Evolutionary conservation across 257 asterid species (phyloP), one percentile per base, ranked within the genome.

Genomic region (Salvia splendens): DNA sequence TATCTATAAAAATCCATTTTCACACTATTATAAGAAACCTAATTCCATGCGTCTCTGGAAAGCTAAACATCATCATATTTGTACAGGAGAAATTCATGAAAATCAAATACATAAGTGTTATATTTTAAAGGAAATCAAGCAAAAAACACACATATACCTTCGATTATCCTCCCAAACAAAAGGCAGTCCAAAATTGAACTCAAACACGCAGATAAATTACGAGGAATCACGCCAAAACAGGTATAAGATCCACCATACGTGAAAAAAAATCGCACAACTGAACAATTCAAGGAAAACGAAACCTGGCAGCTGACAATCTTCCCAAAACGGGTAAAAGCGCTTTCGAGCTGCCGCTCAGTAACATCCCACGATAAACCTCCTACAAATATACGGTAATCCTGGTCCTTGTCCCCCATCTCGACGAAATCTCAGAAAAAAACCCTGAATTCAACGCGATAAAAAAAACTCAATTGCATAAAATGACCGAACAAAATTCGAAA

Each of bases 341-440:
- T 83, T 72, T 93, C 96, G 5, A 93, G 97, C 91, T 90, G 97
- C 68, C 96, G 92, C 64, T 90, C 95, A 1, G 95, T 85, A 60
- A 88, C 87, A 52, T 90, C 97, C 88, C 85, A 82, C 24, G 96
- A 82, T 64, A 93, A 84, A 4, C 99, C 99, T 62, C 99, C 99
- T 0, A 93, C 87, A 73, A 93, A 93, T 57, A 93, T 84, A 46
- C 99, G 95, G 80, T 88, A 36, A 16, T 90, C 99, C 4, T 80
- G 87, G 5, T 82, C 97, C 79, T 85, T 90, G 65, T 86, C 95
- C 62, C 89, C 85, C 65, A 90, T 90, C 71, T 64, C 73, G 42
- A 53, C 47, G 60, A 40, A 55, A 0, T 45, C 69, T 16, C 42
- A 52, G 54, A 67, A n/a, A 45, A 47, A 58, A 43, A 7, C 41